Evolutionary conservation across 2,329 filamentous ascomycete genomes (phyloP).

Genomic region (Mariannaea elegans): DNA sequence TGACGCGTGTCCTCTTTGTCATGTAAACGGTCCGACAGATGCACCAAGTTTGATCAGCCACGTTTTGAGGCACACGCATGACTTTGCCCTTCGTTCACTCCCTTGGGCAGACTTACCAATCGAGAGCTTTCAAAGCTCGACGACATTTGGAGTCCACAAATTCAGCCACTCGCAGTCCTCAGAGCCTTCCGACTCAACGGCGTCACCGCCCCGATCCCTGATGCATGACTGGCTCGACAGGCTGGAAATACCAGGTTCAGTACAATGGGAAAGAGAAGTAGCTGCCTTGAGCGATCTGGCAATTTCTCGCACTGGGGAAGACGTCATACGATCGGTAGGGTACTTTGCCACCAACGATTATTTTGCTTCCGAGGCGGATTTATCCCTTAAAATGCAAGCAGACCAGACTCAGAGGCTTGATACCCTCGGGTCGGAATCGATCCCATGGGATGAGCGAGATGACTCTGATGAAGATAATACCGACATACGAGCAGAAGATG

Average conservation of each 20-base stretch:
- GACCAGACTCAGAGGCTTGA: too few relatives aligned
- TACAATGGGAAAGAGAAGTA: neutral
- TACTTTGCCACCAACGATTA: neutral
- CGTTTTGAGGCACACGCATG: neutral
- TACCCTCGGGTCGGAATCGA: too few relatives aligned
- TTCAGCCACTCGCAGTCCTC: neutral
- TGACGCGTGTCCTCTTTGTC: slow-evolving; percentile 3
- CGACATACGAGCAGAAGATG: too few relatives aligned
- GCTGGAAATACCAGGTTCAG: neutral
- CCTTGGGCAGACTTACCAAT: slow-evolving; percentile 3
- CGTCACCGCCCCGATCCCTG: neutral
- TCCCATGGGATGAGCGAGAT: too few relatives aligned
- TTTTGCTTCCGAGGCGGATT: neutral
- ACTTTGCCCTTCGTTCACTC: slow-evolving; percentile 8
- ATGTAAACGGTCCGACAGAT: neutral
- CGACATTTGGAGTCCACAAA: neutral
- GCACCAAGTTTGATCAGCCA: neutral
- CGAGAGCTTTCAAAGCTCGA: neutral
- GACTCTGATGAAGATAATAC: too few relatives aligned
- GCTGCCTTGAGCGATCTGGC: neutral
- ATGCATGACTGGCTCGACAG: neutral
- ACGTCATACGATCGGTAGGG: neutral
- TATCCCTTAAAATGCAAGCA: too few relatives aligned
- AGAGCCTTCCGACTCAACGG: neutral
- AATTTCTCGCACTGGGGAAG: neutral